A percentile compares a stretch with the other conserved stretches of the same genome.
phyloP scores from a whole-genome alignment of 129 eudicot genomes.

The Saposhnikovia divaricata region DNA sequence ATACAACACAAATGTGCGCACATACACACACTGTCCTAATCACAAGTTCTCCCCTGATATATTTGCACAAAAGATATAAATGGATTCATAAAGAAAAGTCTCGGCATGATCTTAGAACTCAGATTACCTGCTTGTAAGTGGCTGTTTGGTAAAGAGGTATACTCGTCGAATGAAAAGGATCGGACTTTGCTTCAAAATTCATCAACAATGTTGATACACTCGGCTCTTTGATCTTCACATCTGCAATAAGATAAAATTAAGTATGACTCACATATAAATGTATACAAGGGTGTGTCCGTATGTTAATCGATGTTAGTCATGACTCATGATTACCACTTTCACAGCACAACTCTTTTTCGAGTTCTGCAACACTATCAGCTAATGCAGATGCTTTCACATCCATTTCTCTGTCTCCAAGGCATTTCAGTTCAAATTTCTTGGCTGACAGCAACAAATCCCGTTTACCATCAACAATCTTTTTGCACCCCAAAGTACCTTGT shows the following conservation, averaged over 20 bases:
- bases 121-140: conserved; percentile 71
- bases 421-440: conserved; percentile 40
- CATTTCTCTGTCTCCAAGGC: conserved; percentile 55
- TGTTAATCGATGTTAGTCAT: background rate
- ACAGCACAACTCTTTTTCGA: conserved; percentile 37
- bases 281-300: background rate
- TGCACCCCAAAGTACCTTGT: conserved; percentile 26
- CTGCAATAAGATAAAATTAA: conserved; percentile 24
- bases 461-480: conserved; percentile 8
- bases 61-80: background rate
- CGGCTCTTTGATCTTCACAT: conserved; percentile 41
- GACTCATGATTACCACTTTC: background rate
- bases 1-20: background rate
- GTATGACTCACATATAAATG: background rate
- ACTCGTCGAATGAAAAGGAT: conserved; percentile 80
- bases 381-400: conserved; percentile 44
- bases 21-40: background rate
- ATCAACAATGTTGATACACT: conserved; percentile 71
- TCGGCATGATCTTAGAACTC: background rate
- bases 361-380: conserved; percentile 36
- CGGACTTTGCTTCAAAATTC: conserved; percentile 74
- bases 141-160: conserved; percentile 87
- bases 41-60: background rate
- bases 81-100: background rate
- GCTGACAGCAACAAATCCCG: conserved; percentile 7